phyloP scores from a whole-genome alignment of 2,329 filamentous ascomycete species.

The Lasiodiplodia sp. region DNA sequence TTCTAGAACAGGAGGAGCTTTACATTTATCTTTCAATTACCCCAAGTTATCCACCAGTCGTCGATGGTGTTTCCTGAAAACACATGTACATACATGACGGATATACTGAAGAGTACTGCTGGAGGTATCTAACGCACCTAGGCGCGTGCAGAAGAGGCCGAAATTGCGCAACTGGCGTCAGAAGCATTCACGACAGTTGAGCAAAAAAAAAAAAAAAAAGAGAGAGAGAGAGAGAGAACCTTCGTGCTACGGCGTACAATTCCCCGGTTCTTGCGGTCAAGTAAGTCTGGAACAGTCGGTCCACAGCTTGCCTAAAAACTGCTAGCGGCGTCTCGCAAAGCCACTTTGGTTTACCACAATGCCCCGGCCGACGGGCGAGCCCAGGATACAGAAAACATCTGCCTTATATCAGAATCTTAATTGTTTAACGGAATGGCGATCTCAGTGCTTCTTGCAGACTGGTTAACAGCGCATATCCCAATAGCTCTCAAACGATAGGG shows the following conservation, averaged over 20 bases:
- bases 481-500: conserved; percentile 29
- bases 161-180: conserved; percentile 42
- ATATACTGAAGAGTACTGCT: background rate
- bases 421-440: conserved; percentile 49
- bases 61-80: background rate
- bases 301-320: too few species aligned
- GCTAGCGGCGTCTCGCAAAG: too few species aligned
- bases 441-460: conserved; percentile 66
- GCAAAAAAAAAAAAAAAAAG: background rate
- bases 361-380: conserved; percentile 70
- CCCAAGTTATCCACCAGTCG: background rate
- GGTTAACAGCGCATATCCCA: conserved; percentile 44
- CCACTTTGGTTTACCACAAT: conserved; percentile 55
- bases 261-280: too few species aligned
- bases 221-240: too few species aligned
- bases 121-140: background rate
- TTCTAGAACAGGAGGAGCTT: background rate
- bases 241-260: too few species aligned
- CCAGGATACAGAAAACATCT: conserved; percentile 64
- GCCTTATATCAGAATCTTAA: background rate
- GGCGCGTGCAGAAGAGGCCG: conserved; percentile 14
- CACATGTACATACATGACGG: background rate
- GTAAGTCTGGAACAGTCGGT: too few species aligned
- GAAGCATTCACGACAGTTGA: conserved; percentile 41
- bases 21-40: background rate